These are phyloP conservation scores for Neonectria faginata DNA, from an alignment of 2,329 filamentous ascomycete species.

Conservation along the genomic window DNA sequence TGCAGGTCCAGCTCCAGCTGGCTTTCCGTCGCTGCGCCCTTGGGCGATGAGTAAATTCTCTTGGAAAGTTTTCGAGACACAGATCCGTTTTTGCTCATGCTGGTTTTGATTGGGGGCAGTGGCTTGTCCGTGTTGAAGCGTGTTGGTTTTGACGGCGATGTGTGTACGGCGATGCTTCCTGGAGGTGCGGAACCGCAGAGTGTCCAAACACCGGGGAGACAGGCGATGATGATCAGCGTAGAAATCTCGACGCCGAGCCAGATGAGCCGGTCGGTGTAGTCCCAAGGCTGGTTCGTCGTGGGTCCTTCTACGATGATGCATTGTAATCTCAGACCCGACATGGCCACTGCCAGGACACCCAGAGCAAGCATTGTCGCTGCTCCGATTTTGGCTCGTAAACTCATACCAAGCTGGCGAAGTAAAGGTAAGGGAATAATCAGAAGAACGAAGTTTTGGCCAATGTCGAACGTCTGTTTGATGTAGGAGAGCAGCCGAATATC, in stretches of 20 bases:
- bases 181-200: slow-evolving; percentile 4
- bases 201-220: slow-evolving; percentile 54
- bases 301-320: slow-evolving; percentile 50
- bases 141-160: slow-evolving; percentile 37
- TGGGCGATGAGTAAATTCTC: slow-evolving; percentile 4
- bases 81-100: slow-evolving; percentile 17
- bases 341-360: slow-evolving; percentile 54
- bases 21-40: slow-evolving; percentile 39
- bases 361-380: slow-evolving; percentile 59
- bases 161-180: slow-evolving; percentile 13
- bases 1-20: slow-evolving; percentile 41
- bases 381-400: slow-evolving; percentile 57
- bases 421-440: slow-evolving; percentile 57
- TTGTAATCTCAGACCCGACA: slow-evolving; percentile 52
- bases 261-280: slow-evolving; percentile 55
- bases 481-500: slow-evolving; percentile 52
- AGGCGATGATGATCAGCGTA: slow-evolving; percentile 56
- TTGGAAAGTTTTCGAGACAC: slow-evolving; percentile 1
- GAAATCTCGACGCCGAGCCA: slow-evolving; percentile 59
- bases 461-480: slow-evolving; percentile 58
- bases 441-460: slow-evolving; percentile 59
- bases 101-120: slow-evolving; percentile 11
- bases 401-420: slow-evolving; percentile 53
- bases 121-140: slow-evolving; percentile 14
- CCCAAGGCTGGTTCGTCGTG: slow-evolving; percentile 55